Percentiles rank a stretch among this genome's conserved stretches.
Evolutionary conservation across 768 basidiomycete genomes (phyloP).

Genomic region (Saitozyma sp.): DNA sequence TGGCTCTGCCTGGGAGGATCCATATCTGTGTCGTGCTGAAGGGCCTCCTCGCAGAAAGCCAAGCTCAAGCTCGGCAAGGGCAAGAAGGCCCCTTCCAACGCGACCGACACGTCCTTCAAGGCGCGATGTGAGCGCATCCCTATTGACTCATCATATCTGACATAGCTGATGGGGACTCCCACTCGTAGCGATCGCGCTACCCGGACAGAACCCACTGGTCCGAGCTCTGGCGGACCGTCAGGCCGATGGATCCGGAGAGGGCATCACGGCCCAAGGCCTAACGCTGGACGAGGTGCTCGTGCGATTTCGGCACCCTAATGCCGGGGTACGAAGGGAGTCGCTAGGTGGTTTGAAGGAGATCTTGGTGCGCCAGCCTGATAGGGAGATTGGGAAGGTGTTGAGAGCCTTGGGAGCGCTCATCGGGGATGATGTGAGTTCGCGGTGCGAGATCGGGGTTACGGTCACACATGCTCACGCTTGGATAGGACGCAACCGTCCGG

Average conservation of each 20-base stretch:
- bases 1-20: not conserved
- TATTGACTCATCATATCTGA: conserved; percentile 2
- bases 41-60: conserved; percentile 67
- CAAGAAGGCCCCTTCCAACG: conserved; percentile 77
- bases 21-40: not conserved
- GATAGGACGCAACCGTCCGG: conserved; percentile 75
- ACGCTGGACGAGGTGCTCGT: conserved; percentile 73
- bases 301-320: conserved; percentile 80
- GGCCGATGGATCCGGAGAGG: conserved; percentile 55
- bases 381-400: conserved; percentile 46
- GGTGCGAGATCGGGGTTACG: not conserved
- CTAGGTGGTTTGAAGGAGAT: conserved; percentile 46
- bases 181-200: conserved; percentile 77
- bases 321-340: conserved; percentile 70
- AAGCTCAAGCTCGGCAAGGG: conserved; percentile 96
- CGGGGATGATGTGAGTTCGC: conserved; percentile 69
- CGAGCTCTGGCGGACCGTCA: conserved; percentile 52
- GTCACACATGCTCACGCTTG: not conserved
- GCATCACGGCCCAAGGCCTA: conserved; percentile 74
- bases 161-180: not conserved
- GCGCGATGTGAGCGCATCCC: conserved; percentile 70
- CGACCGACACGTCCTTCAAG: conserved; percentile 93
- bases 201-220: conserved; percentile 64
- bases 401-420: conserved; percentile 61
- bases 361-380: conserved; percentile 16